Conservation (phyloP, 1,284 basidiomycete species). For the Tetrapyrgos nigripes region DNA sequence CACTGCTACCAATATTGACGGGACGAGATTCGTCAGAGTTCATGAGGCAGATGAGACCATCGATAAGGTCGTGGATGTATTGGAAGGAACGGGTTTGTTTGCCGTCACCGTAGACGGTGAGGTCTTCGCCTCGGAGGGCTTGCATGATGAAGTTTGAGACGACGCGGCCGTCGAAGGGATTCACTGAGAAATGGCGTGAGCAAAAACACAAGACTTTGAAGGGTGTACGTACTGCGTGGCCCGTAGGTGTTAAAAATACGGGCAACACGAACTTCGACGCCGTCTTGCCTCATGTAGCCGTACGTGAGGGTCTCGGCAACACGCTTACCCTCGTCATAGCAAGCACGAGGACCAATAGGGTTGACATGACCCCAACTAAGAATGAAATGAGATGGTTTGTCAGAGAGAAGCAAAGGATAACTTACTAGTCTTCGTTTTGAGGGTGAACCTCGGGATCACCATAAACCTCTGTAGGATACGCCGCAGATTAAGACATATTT, state of each 20-base stretch:
- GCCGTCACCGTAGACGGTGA: conserved; percentile 98
- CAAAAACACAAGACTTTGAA: conserved; percentile 7
- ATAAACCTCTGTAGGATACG: conserved; percentile 82
- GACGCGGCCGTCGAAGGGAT: conserved; percentile 94
- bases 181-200: conserved; percentile 65
- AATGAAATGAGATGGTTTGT: conserved; percentile 3
- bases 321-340: conserved; percentile 98
- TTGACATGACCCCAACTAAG: conserved; percentile 96
- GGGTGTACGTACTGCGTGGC: conserved; percentile 33
- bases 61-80: conserved; percentile 86
- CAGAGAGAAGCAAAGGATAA: conserved; percentile 20
- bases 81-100: conserved; percentile 96
- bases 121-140: conserved; percentile 92
- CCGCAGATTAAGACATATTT: conserved; percentile 14
- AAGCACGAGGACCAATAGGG: conserved; percentile 95
- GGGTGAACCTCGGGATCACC: conserved; percentile 98
- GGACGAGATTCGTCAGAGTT: conserved; percentile 91
- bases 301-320: conserved; percentile 96
- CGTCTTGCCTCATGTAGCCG: conserved; percentile 93
- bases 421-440: conserved; percentile 92
- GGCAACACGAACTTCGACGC: conserved; percentile 94
- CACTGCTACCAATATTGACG: conserved; percentile 93
- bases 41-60: conserved; percentile 91
- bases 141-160: conserved; percentile 99
- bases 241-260: conserved; percentile 96